phyloP scores from a whole-genome alignment of 148 eudicot species.

The Heliamphora exappendiculata region DNA sequence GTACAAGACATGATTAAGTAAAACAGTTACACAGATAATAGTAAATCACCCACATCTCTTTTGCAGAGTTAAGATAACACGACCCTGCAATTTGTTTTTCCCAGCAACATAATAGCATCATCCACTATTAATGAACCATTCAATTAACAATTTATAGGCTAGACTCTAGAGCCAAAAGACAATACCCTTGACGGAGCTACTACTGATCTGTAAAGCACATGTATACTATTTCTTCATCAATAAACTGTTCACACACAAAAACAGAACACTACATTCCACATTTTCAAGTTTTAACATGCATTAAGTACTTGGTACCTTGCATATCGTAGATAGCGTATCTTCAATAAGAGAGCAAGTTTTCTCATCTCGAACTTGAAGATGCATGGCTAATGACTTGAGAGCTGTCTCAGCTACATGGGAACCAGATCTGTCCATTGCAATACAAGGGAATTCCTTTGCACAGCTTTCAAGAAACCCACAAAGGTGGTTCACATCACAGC shows the following conservation, averaged over 20 bases:
- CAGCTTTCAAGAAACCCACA: conserved; percentile 70
- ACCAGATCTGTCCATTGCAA: conserved; percentile 74
- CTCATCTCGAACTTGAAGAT: conserved; percentile 45
- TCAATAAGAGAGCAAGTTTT: conserved; percentile 45
- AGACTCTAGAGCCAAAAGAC: too few species aligned
- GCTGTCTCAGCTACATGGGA: conserved; percentile 96
- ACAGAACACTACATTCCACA: not conserved
- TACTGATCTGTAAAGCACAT: not conserved
- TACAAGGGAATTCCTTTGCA: conserved; percentile 52
- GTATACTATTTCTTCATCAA: not conserved
- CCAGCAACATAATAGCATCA: not conserved
- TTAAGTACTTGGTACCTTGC: conserved; percentile 46
- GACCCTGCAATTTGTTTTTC: not conserved
- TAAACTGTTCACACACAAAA: not conserved
- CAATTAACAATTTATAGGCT: not conserved
- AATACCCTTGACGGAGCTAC: not conserved
- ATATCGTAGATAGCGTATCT: conserved; percentile 53
- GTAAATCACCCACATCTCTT: not conserved
- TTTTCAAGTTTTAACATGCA: not conserved
- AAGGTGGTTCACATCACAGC: conserved; percentile 69
- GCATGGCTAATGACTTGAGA: conserved; percentile 61
- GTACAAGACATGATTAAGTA: conserved; percentile 4
- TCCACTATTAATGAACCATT: not conserved
- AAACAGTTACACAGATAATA: not conserved
- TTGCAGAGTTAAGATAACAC: not conserved